A percentile compares a stretch with the other conserved stretches of the same genome.
These are phyloP conservation scores for Clitoria ternatea DNA, from an alignment of 306 rosid species.

Conservation along the genomic window DNA sequence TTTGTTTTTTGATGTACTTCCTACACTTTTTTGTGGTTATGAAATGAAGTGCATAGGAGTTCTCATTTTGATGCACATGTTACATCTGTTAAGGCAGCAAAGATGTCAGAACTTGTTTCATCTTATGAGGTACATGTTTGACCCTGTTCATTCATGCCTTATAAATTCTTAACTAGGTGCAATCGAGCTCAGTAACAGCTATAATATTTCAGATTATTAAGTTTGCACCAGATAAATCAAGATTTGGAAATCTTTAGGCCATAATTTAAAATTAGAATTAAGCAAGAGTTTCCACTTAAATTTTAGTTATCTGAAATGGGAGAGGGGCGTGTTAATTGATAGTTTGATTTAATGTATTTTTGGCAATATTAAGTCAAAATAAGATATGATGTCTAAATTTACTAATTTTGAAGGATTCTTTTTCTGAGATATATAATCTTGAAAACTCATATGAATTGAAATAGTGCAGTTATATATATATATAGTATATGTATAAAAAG, in stretches of 20 bases:
- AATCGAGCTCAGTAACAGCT: not conserved
- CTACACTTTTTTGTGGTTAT: not conserved
- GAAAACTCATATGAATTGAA: too few species aligned
- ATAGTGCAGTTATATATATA: too few species aligned
- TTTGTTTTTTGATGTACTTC: slow-evolving; percentile 11
- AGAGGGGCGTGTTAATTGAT: not conserved
- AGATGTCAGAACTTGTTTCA: slow-evolving; percentile 64
- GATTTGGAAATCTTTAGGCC: not conserved
- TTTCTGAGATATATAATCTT: too few species aligned
- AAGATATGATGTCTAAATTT: too few species aligned
- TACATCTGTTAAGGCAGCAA: slow-evolving; percentile 59
- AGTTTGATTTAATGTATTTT: not conserved
- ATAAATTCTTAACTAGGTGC: not conserved
- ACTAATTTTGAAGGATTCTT: too few species aligned
- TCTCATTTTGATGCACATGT: slow-evolving; percentile 94
- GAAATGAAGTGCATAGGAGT: slow-evolving; percentile 67
- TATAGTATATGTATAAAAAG: too few species aligned
- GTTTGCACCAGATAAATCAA: not conserved
- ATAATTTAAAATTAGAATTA: not conserved
- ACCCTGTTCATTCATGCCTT: slow-evolving; percentile 4
- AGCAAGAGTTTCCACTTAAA: not conserved
- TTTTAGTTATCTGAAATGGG: not conserved
- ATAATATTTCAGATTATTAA: not conserved
- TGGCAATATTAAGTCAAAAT: not conserved
- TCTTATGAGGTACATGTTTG: slow-evolving; percentile 50